Evolutionary conservation across 2,329 filamentous ascomycete species (phyloP).

Genomic region (Xylariaceae sp.): DNA sequence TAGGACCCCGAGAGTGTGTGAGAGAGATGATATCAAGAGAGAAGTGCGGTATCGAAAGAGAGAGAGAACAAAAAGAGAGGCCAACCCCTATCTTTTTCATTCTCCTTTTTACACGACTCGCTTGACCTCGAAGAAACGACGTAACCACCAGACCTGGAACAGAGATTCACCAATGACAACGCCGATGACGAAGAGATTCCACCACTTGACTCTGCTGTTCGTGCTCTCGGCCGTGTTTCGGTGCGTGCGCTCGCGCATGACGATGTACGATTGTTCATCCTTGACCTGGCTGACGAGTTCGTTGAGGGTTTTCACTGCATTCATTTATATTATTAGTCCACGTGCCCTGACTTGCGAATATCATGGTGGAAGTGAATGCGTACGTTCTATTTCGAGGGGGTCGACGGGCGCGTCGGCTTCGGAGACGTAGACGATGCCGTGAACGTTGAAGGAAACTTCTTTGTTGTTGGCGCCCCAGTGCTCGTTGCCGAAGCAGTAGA

Average conservation of each 20-base stretch:
- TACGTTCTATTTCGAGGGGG: slow-evolving; percentile 86
- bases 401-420: slow-evolving; percentile 80
- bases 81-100: slow-evolving; percentile 21
- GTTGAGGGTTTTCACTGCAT: slow-evolving; percentile 71
- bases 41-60: slow-evolving; percentile 15
- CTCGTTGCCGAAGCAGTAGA: slow-evolving; percentile 99
- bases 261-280: slow-evolving; percentile 96
- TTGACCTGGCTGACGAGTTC: slow-evolving; percentile 88
- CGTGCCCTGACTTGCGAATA: background rate
- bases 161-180: slow-evolving; percentile 86
- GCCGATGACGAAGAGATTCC: slow-evolving; percentile 93
- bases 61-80: slow-evolving; percentile 1
- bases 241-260: slow-evolving; percentile 91
- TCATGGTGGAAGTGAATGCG: slow-evolving; percentile 20
- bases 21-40: no score
- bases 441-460: slow-evolving; percentile 98
- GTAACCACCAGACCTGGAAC: slow-evolving; percentile 99
- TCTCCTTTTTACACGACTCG: slow-evolving; percentile 52
- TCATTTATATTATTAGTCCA: background rate
- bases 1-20: no score
- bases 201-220: slow-evolving; percentile 97
- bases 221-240: slow-evolving; percentile 98
- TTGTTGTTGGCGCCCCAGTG: slow-evolving; percentile 95
- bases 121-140: slow-evolving; percentile 92
- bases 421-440: slow-evolving; percentile 95